phyloP scores from a whole-genome alignment of 208 protist species.

The Wallacemonas collosoma region DNA sequence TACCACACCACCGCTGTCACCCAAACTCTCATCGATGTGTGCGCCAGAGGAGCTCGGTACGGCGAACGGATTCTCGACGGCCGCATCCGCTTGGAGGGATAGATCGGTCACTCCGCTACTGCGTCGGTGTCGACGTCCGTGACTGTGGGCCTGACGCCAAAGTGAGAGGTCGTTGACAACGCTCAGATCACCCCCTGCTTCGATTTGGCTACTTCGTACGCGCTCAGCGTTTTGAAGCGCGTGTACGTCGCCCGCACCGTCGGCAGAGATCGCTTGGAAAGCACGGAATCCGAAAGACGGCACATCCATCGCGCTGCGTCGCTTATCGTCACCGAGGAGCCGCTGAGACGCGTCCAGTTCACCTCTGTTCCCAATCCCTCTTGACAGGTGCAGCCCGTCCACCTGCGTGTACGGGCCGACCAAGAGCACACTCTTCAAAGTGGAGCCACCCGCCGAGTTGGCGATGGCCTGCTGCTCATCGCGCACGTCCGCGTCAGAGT shows the following conservation, averaged over 20 bases:
- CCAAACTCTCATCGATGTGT: not conserved
- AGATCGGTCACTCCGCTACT: not conserved
- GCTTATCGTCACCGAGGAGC: not conserved
- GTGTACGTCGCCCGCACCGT: not conserved
- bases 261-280: not conserved
- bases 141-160: constrained; percentile 13
- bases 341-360: not conserved
- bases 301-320: not conserved
- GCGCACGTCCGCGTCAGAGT: constrained; percentile 1
- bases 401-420: constrained; percentile 29
- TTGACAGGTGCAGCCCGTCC: too few relatives aligned
- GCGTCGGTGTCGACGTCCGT: not conserved
- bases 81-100: not conserved
- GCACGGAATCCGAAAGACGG: not conserved
- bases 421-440: constrained; percentile 23
- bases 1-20: not conserved
- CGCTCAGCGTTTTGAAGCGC: not conserved
- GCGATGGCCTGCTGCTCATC: not conserved
- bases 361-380: not conserved
- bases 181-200: not conserved
- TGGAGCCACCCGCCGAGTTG: not conserved
- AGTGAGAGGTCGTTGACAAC: constrained; percentile 1
- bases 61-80: not conserved
- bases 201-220: not conserved
- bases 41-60: not conserved